Base-by-base conservation (phyloP, 768 basidiomycete species). In the Pleurotus djamor region DNA sequence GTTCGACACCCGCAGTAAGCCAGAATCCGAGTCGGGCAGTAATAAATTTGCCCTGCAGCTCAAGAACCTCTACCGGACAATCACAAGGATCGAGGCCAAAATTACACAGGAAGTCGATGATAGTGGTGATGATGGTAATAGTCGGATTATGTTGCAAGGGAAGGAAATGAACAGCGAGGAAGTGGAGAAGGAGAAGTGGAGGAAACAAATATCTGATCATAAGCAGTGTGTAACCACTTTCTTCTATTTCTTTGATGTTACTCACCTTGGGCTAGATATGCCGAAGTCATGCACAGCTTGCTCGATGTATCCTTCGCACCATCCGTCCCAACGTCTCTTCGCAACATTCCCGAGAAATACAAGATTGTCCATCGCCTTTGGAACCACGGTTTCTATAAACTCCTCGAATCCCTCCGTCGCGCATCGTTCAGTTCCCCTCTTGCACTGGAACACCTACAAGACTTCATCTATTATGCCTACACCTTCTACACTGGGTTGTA, bases 401-500 rank as follows among this genome's bases (percentile, higher is more conserved):
- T 96, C 41, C 88, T 98, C 62, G 94, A 97, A 71, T 85, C 91
- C 12, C 83, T 99, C 38, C 90, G 96, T 12, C 89, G 90, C 55
- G 88, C 92, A 0, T 91, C 94, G 44, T 85, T 90, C 63, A 78
- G 81, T 1, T 83, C 82, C 2, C 75, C 75, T 5, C 76, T 88
- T 56, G 92, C 94, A 3, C 81, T 96, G 32, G 97, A 99, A 62
- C 91, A 94, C 60, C 83, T 98, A 0, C 92, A 94, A 67, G 95
- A 95, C 62, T 96, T 95, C 64, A 93, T 97, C 45, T 94, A 95
- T 66, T 97, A 94, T 64, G 91, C 96, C 0, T 99, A 98, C 74
- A 87, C 87, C 0, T 96, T 96, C 67, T 98, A 98, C 75, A 89
- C 94, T 0, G 86, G 88, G 41, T 82, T 98, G 2, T 78, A 94